These are phyloP conservation scores for Chenopodium suecicum DNA, from an alignment of 148 eudicot genomes.

Conservation along the genomic window DNA sequence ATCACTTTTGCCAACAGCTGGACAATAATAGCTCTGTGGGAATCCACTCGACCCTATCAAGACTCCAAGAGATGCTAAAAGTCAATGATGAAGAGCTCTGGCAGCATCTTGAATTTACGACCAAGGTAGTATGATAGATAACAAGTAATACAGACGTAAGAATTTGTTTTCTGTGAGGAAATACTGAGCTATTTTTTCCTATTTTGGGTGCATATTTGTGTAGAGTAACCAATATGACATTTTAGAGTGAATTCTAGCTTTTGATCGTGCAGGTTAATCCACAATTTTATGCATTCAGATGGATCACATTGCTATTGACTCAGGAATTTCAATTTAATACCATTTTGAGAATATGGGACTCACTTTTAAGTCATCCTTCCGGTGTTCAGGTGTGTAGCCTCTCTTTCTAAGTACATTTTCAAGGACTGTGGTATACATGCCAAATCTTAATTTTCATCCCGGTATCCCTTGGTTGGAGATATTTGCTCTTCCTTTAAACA, in stretches of 20 bases:
- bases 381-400: slow-evolving; percentile 53
- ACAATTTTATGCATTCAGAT: slow-evolving; percentile 66
- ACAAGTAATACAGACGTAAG: background rate
- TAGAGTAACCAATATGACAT: background rate
- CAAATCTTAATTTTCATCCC: background rate
- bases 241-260: background rate
- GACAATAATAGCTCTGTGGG: slow-evolving; percentile 63
- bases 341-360: slow-evolving; percentile 66
- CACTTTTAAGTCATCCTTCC: slow-evolving; percentile 51
- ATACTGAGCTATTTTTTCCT: background rate
- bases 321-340: slow-evolving; percentile 57
- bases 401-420: background rate
- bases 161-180: background rate
- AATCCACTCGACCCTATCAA: slow-evolving; percentile 62
- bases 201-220: background rate
- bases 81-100: slow-evolving; percentile 60
- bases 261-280: slow-evolving; percentile 53
- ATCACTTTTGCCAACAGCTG: slow-evolving; percentile 68
- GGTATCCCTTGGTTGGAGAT: background rate
- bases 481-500: background rate
- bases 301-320: slow-evolving; percentile 69
- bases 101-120: slow-evolving; percentile 60
- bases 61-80: slow-evolving; percentile 47
- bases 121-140: slow-evolving; percentile 32
- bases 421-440: background rate